Evolutionary conservation across 768 basidiomycete genomes (phyloP), one percentile per base, ranked within the genome.

Genomic region (Fibroporia radiculosa): DNA sequence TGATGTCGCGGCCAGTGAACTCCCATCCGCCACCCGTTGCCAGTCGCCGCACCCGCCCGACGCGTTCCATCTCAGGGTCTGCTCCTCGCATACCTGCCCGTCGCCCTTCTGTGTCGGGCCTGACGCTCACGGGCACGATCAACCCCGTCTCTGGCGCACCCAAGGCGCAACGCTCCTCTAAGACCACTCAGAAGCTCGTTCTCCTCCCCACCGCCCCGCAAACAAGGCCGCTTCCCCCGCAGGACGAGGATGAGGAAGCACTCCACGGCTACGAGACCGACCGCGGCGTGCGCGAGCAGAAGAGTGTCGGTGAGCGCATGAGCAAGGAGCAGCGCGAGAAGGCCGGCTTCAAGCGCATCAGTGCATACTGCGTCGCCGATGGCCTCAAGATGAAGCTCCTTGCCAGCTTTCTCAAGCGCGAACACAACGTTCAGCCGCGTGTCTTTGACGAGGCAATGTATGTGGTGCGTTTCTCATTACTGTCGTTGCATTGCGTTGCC

Each of bases 391-490:
- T 88, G 77, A 93, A 90, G 61, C 65, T 86, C 0, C 65, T 96
- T 18, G 80, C 84, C 10, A 80, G 82, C 2, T 95, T 93, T 57
- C 59, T 96, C 59, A 95, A 93, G 64, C 71, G 93, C 41, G 93
- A 97, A 58, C 93, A 97, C 60, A 95, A 93, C 44, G 92, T 93
- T 10, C 72, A 66, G 8, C 90, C 82, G 1, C 72, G 93, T 48
- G 75, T 90, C 0, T 97, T 90, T 53, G 93, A 96, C 60, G 93
- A 97, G 65, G 93, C 92, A 0, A 64, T 95, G 48, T 96, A 96
- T 68, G 86, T 82, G 45, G 93, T 93, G 50, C 67, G 88, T 74
- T 12, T 10, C 40, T 29, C 20, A 25, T 34, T 20, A 25, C 13
- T 19, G 24, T 10, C 16, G 8, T 36, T 7, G 8, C 37, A 41